phyloP scores from a whole-genome alignment of 768 basidiomycete genomes.

The Cyathus striatus region DNA sequence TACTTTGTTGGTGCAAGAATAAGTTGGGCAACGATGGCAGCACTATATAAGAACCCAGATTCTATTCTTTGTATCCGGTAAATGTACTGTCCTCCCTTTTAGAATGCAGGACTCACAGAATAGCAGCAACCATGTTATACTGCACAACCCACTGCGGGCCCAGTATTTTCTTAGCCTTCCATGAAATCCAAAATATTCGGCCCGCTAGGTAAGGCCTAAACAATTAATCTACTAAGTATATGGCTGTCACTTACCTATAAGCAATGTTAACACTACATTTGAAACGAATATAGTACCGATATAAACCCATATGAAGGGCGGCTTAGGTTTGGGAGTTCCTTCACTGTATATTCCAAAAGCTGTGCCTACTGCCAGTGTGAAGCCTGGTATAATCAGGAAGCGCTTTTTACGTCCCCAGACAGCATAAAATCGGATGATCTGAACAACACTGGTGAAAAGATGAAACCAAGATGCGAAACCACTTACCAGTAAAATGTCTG shows the following conservation, averaged over 20 bases:
- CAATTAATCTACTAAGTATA: not conserved
- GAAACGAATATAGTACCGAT: constrained; percentile 9
- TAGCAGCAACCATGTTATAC: constrained; percentile 17
- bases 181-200: constrained; percentile 23
- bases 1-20: constrained; percentile 11
- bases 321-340: constrained; percentile 7
- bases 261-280: constrained; percentile 13
- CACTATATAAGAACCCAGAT: constrained; percentile 15
- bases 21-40: constrained; percentile 8
- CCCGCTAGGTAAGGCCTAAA: constrained; percentile 12
- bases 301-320: constrained; percentile 11
- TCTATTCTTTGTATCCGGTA: constrained; percentile 11
- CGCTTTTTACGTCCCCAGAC: constrained; percentile 18
- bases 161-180: constrained; percentile 15
- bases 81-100: not conserved
- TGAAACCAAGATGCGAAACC: not conserved
- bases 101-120: constrained; percentile 16
- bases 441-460: not conserved
- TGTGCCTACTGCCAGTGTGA: constrained; percentile 15
- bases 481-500: constrained; percentile 19
- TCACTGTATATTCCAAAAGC: constrained; percentile 13
- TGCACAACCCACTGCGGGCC: constrained; percentile 12
- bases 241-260: constrained; percentile 10
- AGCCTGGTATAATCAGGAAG: constrained; percentile 10
- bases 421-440: constrained; percentile 22